phyloP scores from a whole-genome alignment of 2,329 filamentous ascomycete species.

The Fonsecaea nubica region DNA sequence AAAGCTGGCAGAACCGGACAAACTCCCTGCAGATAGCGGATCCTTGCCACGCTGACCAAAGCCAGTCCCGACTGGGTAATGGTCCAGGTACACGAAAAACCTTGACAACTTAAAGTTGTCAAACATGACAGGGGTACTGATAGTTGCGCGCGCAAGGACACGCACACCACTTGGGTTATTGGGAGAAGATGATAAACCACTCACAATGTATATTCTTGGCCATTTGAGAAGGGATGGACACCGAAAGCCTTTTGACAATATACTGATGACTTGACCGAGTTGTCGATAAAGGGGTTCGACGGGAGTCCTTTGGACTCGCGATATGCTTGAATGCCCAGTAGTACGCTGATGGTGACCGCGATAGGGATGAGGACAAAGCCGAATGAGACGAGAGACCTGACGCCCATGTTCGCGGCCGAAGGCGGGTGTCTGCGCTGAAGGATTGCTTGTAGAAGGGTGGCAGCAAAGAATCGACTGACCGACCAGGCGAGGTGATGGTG shows the following conservation, averaged over 20 bases:
- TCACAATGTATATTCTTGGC: constrained; percentile 57
- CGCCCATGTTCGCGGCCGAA: constrained; percentile 38
- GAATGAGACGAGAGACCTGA: constrained; percentile 58
- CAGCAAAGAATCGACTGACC: not conserved
- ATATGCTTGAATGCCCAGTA: constrained; percentile 58
- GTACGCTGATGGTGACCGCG: constrained; percentile 57
- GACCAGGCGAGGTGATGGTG: not conserved
- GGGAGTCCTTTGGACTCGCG: constrained; percentile 52
- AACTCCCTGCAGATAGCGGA: constrained; percentile 4
- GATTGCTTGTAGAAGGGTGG: not conserved
- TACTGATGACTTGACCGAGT: constrained; percentile 45
- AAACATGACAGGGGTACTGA: constrained; percentile 24
- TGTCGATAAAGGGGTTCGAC: constrained; percentile 52
- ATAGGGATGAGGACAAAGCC: constrained; percentile 59
- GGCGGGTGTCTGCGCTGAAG: not conserved
- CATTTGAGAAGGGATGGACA: constrained; percentile 53
- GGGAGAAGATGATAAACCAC: constrained; percentile 39
- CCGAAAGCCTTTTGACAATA: constrained; percentile 57
- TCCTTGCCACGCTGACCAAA: constrained; percentile 5
- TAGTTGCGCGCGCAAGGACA: not conserved
- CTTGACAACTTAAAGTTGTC: constrained; percentile 16
- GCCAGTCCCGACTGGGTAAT: constrained; percentile 19
- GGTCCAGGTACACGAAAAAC: constrained; percentile 23
- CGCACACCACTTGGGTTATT: not conserved
- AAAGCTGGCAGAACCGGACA: constrained; percentile 3